Percentiles rank a stretch among this genome's conserved stretches.
phyloP scores from a whole-genome alignment of 2,329 filamentous ascomycete genomes.

The Corniculantispora saksenae region DNA sequence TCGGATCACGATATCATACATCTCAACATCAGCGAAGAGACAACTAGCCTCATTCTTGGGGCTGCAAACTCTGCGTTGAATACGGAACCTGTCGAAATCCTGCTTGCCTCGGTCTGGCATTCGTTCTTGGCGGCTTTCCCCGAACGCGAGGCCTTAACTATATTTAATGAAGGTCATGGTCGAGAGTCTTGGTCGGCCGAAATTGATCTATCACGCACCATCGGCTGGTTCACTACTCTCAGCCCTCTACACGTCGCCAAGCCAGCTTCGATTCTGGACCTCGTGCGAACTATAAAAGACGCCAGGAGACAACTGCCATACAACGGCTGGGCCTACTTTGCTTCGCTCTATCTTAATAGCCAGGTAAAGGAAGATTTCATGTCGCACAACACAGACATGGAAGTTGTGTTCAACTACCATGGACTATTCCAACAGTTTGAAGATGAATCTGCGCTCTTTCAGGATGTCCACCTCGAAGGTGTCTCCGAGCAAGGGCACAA shows the following conservation, averaged over 20 bases:
- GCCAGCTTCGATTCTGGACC: neutral
- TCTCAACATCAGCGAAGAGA: neutral
- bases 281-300: conserved; percentile 35
- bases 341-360: conserved; percentile 33
- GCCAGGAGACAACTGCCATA: conserved; percentile 33
- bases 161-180: conserved; percentile 46
- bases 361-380: conserved; percentile 33
- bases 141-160: conserved; percentile 33
- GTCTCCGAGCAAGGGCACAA: neutral
- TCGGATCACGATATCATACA: neutral
- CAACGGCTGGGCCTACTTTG: conserved; percentile 42
- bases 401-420: conserved; percentile 52
- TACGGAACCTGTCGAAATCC: conserved; percentile 41
- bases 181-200: conserved; percentile 37
- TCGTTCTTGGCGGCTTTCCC: conserved; percentile 38
- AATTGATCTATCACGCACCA: conserved; percentile 40
- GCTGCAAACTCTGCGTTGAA: conserved; percentile 32
- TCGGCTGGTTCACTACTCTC: conserved; percentile 50
- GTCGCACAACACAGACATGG: conserved; percentile 38
- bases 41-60: conserved; percentile 24
- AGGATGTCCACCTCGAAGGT: neutral
- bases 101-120: conserved; percentile 35
- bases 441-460: conserved; percentile 27
- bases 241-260: conserved; percentile 32
- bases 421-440: conserved; percentile 45